Evolutionary conservation across 192 early-diverging fungal genomes (phyloP).

Genomic region (Coemansia sp.): DNA sequence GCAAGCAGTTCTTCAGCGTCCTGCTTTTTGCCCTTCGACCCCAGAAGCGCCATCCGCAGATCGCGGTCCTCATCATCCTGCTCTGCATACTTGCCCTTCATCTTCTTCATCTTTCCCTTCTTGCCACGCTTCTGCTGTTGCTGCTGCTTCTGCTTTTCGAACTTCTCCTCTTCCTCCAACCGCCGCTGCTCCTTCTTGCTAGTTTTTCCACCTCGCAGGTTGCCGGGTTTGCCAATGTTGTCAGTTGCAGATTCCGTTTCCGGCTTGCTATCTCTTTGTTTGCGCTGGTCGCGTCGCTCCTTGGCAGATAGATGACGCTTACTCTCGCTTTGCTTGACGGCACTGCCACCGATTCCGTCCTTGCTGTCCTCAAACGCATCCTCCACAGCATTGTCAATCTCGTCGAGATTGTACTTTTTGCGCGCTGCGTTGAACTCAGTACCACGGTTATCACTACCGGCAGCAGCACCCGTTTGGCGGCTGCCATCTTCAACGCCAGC

Average conservation of each 20-base stretch:
- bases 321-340: background rate
- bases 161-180: constrained; percentile 37
- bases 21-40: constrained; percentile 57
- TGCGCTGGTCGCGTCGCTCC: constrained; percentile 80
- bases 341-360: background rate
- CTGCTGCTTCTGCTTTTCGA: constrained; percentile 23
- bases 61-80: constrained; percentile 88
- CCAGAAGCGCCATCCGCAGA: constrained; percentile 78
- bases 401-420: constrained; percentile 57
- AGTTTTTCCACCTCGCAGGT: constrained; percentile 9
- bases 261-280: constrained; percentile 30
- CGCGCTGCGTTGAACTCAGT: constrained; percentile 44
- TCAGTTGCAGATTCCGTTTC: background rate
- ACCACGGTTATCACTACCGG: background rate
- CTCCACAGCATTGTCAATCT: constrained; percentile 40
- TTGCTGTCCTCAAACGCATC: constrained; percentile 23
- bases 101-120: constrained; percentile 84
- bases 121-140: constrained; percentile 72
- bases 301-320: constrained; percentile 72
- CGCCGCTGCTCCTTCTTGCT: constrained; percentile 46
- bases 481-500: background rate
- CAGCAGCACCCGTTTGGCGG: background rate
- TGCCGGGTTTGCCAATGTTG: background rate
- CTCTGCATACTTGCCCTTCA: constrained; percentile 92
- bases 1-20: constrained; percentile 22